Evolutionary conservation across 306 rosid genomes (phyloP), one percentile per base, ranked within the genome.

Genomic region (Quillaja saponaria): DNA sequence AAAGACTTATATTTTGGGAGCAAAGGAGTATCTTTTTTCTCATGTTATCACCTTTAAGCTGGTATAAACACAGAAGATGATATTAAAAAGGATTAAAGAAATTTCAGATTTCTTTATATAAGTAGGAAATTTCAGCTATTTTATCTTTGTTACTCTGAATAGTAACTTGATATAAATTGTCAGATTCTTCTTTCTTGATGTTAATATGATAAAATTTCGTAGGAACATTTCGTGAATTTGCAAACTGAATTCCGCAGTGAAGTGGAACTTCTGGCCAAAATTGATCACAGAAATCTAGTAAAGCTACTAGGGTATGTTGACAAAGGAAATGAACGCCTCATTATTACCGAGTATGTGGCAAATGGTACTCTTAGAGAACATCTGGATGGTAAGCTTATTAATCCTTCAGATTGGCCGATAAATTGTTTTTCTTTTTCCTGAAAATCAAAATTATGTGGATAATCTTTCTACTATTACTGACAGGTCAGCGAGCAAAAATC

Each of bases 361-460:
- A 94, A 87, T 39, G 99, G 99, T 45, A 83, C 88, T 49, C 95
- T 94, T 52, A 78, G 99, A 72, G 99, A 89, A 85, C 97, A 94
- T 72, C 68, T 94, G 81, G 99, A 94, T 80, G 94, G 99, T 94
- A 83, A 85, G 83, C 34, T 64, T 70, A 66, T 57, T 39, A 56
- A 16, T 60, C 49, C 63, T 35, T 41, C 21, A 38, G 76, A 63
- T 48, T 57, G 19, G 44, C 20, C 28, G 39, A 59, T 67, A 44
- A 31, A n/a, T n/a, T 37, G 10, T 37, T 39, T 39, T 39, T 39
- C 55, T 54, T 19, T 55, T 28, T 73, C 13, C 13, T 44, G 19
- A 55, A 71, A 63, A 41, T 25, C 49, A 67, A 57, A 53, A n/a
- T 14, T 40, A 56, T 35, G 13, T 53, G 74, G 74, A 63, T 38